A percentile compares a stretch with the other conserved stretches of the same genome.
Conservation (phyloP, 2,329 filamentous ascomycete species). For the Claviceps spartinae region DNA sequence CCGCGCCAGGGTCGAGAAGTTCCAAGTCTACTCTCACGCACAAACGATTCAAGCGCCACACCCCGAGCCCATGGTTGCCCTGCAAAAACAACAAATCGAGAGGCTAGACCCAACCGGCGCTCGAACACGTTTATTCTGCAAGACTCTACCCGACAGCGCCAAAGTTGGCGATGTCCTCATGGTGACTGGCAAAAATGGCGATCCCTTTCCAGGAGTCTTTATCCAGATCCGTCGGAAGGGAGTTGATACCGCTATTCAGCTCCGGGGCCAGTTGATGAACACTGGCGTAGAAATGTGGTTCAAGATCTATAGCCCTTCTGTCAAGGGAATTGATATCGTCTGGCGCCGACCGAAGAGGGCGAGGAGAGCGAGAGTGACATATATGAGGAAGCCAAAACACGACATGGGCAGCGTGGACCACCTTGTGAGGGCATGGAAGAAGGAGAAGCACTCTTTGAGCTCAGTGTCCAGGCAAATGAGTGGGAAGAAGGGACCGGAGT, state of each 20-base stretch:
- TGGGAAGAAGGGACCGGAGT: background rate
- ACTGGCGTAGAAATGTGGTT: slow-evolving; percentile 95
- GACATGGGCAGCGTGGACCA: slow-evolving; percentile 78
- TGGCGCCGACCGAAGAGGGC: slow-evolving; percentile 75
- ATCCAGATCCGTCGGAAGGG: slow-evolving; percentile 79
- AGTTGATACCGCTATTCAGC: slow-evolving; percentile 73
- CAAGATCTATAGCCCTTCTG: slow-evolving; percentile 84
- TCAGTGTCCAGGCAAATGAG: slow-evolving; percentile 18
- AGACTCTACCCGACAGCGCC: slow-evolving; percentile 62
- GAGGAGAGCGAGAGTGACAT: slow-evolving; percentile 76
- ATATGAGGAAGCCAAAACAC: slow-evolving; percentile 78
- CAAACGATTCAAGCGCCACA: slow-evolving; percentile 40
- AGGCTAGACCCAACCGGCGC: slow-evolving; percentile 74
- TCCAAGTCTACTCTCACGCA: slow-evolving; percentile 41
- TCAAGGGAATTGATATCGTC: slow-evolving; percentile 86
- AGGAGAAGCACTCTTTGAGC: slow-evolving; percentile 28
- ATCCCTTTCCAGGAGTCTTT: slow-evolving; percentile 82
- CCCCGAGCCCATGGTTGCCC: slow-evolving; percentile 53
- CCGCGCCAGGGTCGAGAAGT: slow-evolving; percentile 23
- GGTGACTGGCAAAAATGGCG: slow-evolving; percentile 64
- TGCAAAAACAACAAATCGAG: slow-evolving; percentile 56
- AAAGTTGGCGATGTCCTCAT: slow-evolving; percentile 84
- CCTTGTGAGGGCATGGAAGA: slow-evolving; percentile 46
- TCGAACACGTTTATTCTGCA: slow-evolving; percentile 68
- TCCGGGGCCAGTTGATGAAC: slow-evolving; percentile 75